phyloP scores from a whole-genome alignment of 345 rosid genomes.

The Gossypium arboreum region DNA sequence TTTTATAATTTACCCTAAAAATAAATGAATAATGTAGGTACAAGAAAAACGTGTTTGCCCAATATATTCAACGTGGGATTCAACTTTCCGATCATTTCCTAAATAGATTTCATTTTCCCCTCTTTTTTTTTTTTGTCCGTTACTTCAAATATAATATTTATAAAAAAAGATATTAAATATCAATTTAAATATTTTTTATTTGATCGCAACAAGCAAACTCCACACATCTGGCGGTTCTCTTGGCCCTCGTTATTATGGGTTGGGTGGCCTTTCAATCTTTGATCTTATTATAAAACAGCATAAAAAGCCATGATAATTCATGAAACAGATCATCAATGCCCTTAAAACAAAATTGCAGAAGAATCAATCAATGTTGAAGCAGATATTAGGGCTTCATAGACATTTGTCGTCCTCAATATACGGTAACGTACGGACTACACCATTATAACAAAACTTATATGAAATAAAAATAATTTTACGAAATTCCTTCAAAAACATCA shows the following conservation, averaged over 20 bases:
- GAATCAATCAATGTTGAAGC: background rate
- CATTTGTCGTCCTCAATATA: slow-evolving; percentile 21
- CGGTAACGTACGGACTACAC: slow-evolving; percentile 18
- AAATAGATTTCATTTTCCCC: background rate
- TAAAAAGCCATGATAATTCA: background rate
- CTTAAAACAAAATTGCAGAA: background rate
- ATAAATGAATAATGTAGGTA: too few relatives aligned
- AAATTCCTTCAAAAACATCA: too few relatives aligned
- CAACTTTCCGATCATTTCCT: background rate
- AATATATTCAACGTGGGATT: background rate
- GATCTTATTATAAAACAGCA: background rate
- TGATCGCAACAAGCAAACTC: background rate
- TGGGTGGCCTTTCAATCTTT: background rate
- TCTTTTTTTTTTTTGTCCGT: too few relatives aligned
- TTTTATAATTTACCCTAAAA: too few relatives aligned
- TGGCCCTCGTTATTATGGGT: background rate
- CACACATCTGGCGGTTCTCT: background rate
- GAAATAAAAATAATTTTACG: too few relatives aligned
- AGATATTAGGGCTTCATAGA: background rate
- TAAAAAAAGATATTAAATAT: too few relatives aligned
- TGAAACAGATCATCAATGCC: background rate
- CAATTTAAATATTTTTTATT: background rate
- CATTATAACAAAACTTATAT: too few relatives aligned
- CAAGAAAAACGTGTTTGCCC: too few relatives aligned
- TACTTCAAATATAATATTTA: too few relatives aligned